Evolutionary conservation across 2,329 filamentous ascomycete genomes (phyloP).

Genomic region (Thielaviopsis punctulata): DNA sequence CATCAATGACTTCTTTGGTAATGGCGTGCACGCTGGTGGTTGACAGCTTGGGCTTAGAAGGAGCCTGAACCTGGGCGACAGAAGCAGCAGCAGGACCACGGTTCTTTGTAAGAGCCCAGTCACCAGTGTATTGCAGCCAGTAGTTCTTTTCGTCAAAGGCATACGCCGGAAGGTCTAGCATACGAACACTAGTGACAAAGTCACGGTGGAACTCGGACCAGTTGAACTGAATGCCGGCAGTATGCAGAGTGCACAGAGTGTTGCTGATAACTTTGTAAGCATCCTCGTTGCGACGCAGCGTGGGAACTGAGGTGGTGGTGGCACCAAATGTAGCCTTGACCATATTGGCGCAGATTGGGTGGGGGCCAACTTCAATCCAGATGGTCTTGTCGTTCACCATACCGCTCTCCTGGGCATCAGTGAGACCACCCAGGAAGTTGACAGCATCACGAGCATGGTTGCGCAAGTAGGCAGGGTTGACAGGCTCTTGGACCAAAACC

Average conservation of each 20-base stretch:
- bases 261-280: constrained; percentile 46
- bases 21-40: constrained; percentile 50
- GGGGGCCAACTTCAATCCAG: constrained; percentile 54
- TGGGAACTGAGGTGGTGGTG: constrained; percentile 34
- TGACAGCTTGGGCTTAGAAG: constrained; percentile 37
- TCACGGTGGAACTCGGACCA: constrained; percentile 53
- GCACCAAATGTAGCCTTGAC: constrained; percentile 43
- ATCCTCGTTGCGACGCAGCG: constrained; percentile 45
- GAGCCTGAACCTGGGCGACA: constrained; percentile 20
- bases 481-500: constrained; percentile 30
- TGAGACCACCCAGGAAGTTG: constrained; percentile 43
- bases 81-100: constrained; percentile 29
- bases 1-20: constrained; percentile 43
- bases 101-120: constrained; percentile 58
- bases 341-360: constrained; percentile 50
- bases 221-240: constrained; percentile 43
- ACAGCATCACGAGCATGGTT: constrained; percentile 47
- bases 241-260: constrained; percentile 40
- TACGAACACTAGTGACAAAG: constrained; percentile 23
- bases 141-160: constrained; percentile 59
- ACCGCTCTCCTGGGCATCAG: constrained; percentile 34
- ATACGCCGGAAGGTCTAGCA: constrained; percentile 51
- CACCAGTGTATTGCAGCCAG: constrained; percentile 45
- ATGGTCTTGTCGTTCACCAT: constrained; percentile 44
- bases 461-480: constrained; percentile 42